phyloP scores from a whole-genome alignment of 1,284 basidiomycete genomes.

The Trametes pubescens region DNA sequence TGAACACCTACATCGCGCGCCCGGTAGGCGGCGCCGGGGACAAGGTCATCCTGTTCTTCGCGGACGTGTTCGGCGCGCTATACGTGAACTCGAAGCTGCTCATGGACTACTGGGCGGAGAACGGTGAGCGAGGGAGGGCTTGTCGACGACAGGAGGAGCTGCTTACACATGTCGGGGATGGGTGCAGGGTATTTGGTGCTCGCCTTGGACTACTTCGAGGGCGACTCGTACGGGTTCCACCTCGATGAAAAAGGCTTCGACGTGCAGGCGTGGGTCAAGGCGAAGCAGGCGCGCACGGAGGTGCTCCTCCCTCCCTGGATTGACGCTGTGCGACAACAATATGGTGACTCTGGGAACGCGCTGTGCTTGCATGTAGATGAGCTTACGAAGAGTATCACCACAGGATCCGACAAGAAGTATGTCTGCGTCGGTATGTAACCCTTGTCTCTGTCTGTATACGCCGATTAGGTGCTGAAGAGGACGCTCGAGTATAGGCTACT shows the following conservation, averaged over 20 bases:
- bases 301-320: constrained; percentile 57
- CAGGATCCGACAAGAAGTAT: constrained; percentile 40
- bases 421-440: constrained; percentile 25
- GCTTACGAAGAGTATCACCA: not conserved
- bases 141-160: not conserved
- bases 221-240: constrained; percentile 52
- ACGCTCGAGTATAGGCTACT: constrained; percentile 54
- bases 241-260: constrained; percentile 51
- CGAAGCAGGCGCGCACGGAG: constrained; percentile 45
- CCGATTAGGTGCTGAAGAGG: not conserved
- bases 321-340: constrained; percentile 53
- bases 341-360: constrained; percentile 45
- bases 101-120: constrained; percentile 61
- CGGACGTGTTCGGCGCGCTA: constrained; percentile 58
- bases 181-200: constrained; percentile 58
- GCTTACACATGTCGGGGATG: not conserved
- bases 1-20: constrained; percentile 61
- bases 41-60: constrained; percentile 55
- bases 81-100: constrained; percentile 60
- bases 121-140: constrained; percentile 45
- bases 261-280: constrained; percentile 49
- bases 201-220: constrained; percentile 65
- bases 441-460: too few species aligned
- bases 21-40: constrained; percentile 44
- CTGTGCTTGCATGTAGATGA: not conserved